Base-by-base conservation (phyloP, 495 filamentous ascomycete species). In the Ramalina intermedia region DNA sequence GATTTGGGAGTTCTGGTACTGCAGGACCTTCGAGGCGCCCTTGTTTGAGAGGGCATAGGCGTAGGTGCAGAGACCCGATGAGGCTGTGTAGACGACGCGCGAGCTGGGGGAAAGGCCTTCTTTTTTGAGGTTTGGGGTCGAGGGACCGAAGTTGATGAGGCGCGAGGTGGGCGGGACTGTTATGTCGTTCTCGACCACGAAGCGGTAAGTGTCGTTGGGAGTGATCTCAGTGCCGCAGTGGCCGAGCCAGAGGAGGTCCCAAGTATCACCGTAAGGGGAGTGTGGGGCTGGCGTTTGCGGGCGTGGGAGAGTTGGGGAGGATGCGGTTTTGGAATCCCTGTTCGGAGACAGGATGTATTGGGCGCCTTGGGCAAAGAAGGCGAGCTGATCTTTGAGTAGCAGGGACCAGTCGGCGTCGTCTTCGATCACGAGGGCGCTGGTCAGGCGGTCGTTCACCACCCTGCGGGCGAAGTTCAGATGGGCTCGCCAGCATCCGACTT, bases 361-460 rank as follows among this genome's bases (percentile, higher is more conserved):
- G n/a, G 63, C 43, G 12, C 65, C 60, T 12, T 66, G 51, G 0
- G 73, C 72, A 37, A 74, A 74, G 47, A 64, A 59, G 47, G 55
- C 53, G 13, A 80, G 62, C 50, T 79, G 76, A 9, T 61, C 55
- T 26, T 68, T 66, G 43, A 80, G 59, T 23, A 58, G 58, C 17
- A 76, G 61, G 40, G 78, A 73, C 75, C 75, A 79, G 55, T 78
- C 75, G 14, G 67, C 66, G 41, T 78, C 75, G 46, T 79, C 75
- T 56, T 79, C 75, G 39, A 79, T 43, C 4, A 78, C 69, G 12
- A 79, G 49, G n/a, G 74, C 74, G 0, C 69, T 68, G 0, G 63
- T 57, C n/a, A 74, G 56, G 9, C 57, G 54, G 29, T 71, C 62
- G 16, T 68, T 57, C 33, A 77, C 62, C 4, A 78, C 64, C 1